A percentile compares a stretch with the other conserved stretches of the same genome.
These are phyloP conservation scores for Trichoderma sp. DNA, from an alignment of 2,329 filamentous ascomycete genomes.

Conservation along the genomic window DNA sequence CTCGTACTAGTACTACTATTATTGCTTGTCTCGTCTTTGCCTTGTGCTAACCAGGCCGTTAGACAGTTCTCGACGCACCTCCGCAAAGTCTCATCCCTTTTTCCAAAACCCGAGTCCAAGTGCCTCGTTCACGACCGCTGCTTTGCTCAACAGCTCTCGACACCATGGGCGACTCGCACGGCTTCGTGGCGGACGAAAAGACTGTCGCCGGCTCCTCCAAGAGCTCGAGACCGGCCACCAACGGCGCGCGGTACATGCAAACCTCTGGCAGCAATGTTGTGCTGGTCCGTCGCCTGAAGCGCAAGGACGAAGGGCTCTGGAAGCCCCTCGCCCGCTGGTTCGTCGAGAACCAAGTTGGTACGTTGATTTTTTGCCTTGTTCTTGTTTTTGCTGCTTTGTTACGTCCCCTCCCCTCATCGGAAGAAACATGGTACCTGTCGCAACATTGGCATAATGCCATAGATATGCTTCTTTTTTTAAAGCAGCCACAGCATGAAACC, in stretches of 20 bases:
- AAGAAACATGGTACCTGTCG: neutral
- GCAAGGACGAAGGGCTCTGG: conserved; percentile 60
- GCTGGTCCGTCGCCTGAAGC: conserved; percentile 56
- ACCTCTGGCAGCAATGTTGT: conserved; percentile 51
- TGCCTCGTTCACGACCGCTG: neutral
- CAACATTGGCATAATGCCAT: neutral
- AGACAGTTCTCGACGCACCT: neutral
- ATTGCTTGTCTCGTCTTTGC: neutral
- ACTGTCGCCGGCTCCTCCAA: conserved; percentile 25
- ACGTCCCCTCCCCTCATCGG: neutral
- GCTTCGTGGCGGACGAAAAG: conserved; percentile 20
- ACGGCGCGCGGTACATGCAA: conserved; percentile 59
- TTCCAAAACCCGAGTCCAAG: neutral
- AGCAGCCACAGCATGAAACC: conserved; percentile 7
- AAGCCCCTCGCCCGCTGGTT: conserved; percentile 66
- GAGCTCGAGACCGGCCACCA: conserved; percentile 33
- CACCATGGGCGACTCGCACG: conserved; percentile 17
- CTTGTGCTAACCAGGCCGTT: neutral
- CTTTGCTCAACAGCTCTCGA: neutral
- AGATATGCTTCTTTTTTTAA: neutral
- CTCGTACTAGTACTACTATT: neutral
- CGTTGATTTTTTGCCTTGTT: conserved; percentile 30
- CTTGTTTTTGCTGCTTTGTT: neutral
- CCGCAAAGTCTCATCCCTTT: conserved; percentile 10
- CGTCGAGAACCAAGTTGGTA: conserved; percentile 79